These are phyloP conservation scores for Cystobasidiopsis lactophilus DNA, from an alignment of 768 basidiomycete species.

Conservation along the genomic window DNA sequence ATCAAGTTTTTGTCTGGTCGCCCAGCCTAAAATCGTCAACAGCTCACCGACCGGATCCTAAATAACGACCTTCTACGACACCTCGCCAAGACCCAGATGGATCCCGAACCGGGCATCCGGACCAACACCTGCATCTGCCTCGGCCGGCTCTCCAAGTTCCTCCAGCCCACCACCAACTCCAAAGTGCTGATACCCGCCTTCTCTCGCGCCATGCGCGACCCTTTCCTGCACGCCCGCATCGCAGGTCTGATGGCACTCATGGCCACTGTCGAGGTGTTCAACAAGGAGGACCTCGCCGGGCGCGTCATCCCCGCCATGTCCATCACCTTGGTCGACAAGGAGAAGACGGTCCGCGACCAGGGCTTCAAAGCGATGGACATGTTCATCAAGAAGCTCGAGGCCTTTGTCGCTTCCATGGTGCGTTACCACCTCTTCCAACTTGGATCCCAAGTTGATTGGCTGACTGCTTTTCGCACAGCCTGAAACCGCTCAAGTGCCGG, in stretches of 20 bases:
- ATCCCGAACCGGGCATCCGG: slow-evolving; percentile 79
- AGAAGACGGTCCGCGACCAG: slow-evolving; percentile 91
- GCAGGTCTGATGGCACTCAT: slow-evolving; percentile 90
- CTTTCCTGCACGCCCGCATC: slow-evolving; percentile 76
- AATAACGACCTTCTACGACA: slow-evolving; percentile 90
- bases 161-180: slow-evolving; percentile 71
- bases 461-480: too few relatives aligned
- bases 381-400: slow-evolving; percentile 63
- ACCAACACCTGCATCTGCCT: slow-evolving; percentile 95
- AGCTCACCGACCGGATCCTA: slow-evolving; percentile 75
- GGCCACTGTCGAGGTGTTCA: slow-evolving; percentile 78
- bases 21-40: background rate
- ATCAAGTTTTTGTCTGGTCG: background rate
- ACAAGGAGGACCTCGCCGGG: slow-evolving; percentile 61
- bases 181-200: slow-evolving; percentile 97
- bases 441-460: background rate
- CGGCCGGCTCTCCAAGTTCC: slow-evolving; percentile 61
- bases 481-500: slow-evolving; percentile 30
- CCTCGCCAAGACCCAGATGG: slow-evolving; percentile 77
- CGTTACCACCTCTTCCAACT: slow-evolving; percentile 15
- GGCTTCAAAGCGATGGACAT: slow-evolving; percentile 81
- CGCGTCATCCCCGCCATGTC: slow-evolving; percentile 75
- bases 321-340: slow-evolving; percentile 61
- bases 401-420: slow-evolving; percentile 61
- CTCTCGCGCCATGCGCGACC: slow-evolving; percentile 63